Conservation (phyloP, 306 rosid species). For the Rubus parviflorus region DNA sequence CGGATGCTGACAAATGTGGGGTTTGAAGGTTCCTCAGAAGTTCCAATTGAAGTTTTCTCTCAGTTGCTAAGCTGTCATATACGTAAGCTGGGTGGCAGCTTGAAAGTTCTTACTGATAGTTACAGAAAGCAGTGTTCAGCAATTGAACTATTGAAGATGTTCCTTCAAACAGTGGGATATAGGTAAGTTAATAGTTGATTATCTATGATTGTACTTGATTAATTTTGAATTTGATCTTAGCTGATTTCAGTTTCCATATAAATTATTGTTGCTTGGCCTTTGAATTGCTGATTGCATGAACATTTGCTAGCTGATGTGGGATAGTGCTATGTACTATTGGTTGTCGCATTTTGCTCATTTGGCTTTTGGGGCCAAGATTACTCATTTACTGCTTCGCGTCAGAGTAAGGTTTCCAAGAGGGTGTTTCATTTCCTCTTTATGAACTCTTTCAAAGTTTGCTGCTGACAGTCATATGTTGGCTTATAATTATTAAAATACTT, state of each 20-base stretch:
- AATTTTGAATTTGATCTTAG: background rate
- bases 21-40: conserved; percentile 77
- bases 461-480: background rate
- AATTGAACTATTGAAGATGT: conserved; percentile 78
- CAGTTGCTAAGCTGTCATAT: conserved; percentile 67
- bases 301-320: background rate
- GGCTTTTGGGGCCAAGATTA: background rate
- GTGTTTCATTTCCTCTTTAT: background rate
- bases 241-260: conserved; percentile 8
- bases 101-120: conserved; percentile 78
- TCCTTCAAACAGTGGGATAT: conserved; percentile 72
- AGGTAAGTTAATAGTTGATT: conserved; percentile 46
- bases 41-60: conserved; percentile 76
- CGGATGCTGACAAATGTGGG: conserved; percentile 58
- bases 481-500: background rate
- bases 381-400: background rate
- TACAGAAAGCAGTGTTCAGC: conserved; percentile 86
- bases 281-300: background rate
- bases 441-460: background rate
- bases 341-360: background rate
- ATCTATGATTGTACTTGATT: background rate
- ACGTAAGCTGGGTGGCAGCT: conserved; percentile 59
- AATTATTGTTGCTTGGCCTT: background rate
- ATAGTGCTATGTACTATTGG: background rate
- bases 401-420: background rate